Evolutionary conservation across 495 filamentous ascomycete genomes (phyloP), one percentile per base, ranked within the genome.

Genomic region (Neurospora sublineolata): DNA sequence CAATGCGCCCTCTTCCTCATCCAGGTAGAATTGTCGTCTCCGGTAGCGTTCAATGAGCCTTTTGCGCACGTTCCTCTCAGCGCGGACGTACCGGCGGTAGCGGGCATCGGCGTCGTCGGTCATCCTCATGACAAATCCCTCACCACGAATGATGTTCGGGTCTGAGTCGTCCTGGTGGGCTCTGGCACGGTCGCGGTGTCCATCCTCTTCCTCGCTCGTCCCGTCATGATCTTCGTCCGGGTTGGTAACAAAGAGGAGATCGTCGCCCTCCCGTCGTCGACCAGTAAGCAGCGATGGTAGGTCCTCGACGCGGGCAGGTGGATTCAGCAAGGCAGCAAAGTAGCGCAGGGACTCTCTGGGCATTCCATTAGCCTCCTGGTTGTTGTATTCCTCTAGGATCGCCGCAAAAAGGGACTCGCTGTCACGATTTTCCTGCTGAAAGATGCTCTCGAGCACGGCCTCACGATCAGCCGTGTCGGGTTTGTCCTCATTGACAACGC

Each of bases 1-100:
- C 11, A 81, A 76, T 7, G 86, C 86, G 12, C 91, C 91, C 77
- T 93, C 92, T 81, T 93, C 92, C 76, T 93, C 91, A 58, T 94
- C 92, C 27, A 91, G 85, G 75, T 94, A 94, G 75, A 94, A 94
- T 37, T 88, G 87, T 69, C 92, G 83, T 68, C 88, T 84, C 73
- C 86, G 86, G 90, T 91, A 92, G 67, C 91, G 87, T 70, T 94
- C 89, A 73, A 90, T 84, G 20, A 92, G 83, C 68, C 86, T 88
- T 68, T 83, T 83, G 27, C 84, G 80, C 4, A 82, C 83, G n/a
- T 76, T 73, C 0, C 75, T 64, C 37, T 68, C 30, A 67, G 72
- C 8, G 69, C 37, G 18, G 67, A 37, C 20, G 68, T 70, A 37
- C 58, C 70, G 52, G 27, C 52, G 52, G 52, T 64, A 33, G 0